Evolutionary conservation across 1,284 basidiomycete genomes (phyloP), one percentile per base, ranked within the genome.

Genomic region (Irpex sp.): DNA sequence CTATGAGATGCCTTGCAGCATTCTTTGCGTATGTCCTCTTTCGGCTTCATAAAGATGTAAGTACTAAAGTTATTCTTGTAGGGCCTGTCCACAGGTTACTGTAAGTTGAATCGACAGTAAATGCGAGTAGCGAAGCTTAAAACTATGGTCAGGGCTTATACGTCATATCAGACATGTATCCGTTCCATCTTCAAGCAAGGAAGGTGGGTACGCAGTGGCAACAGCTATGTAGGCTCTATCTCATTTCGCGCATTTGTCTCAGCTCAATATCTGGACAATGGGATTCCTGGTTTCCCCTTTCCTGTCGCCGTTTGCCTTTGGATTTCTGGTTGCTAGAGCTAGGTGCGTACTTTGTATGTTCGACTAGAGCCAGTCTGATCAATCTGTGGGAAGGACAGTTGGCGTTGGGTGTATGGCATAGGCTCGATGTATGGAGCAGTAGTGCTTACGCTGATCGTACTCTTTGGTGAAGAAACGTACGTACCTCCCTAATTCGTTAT

Each of bases 331-430:
- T 52, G 87, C 86, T 2, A 79, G 85, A 2, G 78, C 80, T 59
- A 80, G 74, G 83, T 83, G 6, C 19, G 55, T 7, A 55, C 36
- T 8, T 11, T 2, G 13, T 11, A 17, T 17, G n/a, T n/a, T n/a
- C n/a, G n/a, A n/a, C n/a, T n/a, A n/a, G n/a, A n/a, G n/a, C n/a
- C n/a, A n/a, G n/a, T n/a, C 34, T 36, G 34, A 36, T 36, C 34
- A 8, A 8, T 36, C 8, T 36, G 34, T 7, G 34, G 34, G 34
- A 36, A 36, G 34, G 9, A 11, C 7, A 86, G 80, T 59, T 91
- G 87, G 86, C 76, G 88, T 56, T 92, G 89, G 89, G 79, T 86
- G 3, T 92, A 91, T 66, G 88, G 87, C 8, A 83, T 87, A 57
- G 88, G 84, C 0, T 83, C 80, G 49, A 82, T 90, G 4, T 91